A percentile compares a stretch with the other conserved stretches of the same genome.
Evolutionary conservation across 2,329 filamentous ascomycete genomes (phyloP).

Genomic region (Xylaria polymorpha): DNA sequence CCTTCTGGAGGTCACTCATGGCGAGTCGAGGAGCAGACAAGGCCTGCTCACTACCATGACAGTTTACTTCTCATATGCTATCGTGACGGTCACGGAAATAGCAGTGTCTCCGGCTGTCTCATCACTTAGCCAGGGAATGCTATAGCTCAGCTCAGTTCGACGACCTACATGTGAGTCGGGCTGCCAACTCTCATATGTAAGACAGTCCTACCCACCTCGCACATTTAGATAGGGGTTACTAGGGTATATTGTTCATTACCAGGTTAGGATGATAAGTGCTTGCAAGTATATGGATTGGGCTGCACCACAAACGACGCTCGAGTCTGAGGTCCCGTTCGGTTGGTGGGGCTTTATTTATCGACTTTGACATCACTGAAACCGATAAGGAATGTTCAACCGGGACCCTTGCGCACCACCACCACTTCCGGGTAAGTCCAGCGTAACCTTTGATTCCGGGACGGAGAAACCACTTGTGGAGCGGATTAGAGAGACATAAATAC

Average conservation of each 20-base stretch:
- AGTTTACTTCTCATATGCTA: conserved; percentile 26
- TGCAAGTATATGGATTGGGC: not conserved
- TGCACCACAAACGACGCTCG: conserved; percentile 11
- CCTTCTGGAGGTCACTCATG: conserved; percentile 86
- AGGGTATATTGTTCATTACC: not conserved
- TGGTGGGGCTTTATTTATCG: conserved; percentile 29
- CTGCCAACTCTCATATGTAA: conserved; percentile 22
- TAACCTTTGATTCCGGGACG: not conserved
- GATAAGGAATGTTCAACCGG: conserved; percentile 24
- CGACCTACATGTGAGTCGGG: conserved; percentile 14
- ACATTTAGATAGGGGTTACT: conserved; percentile 3
- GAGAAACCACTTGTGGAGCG: not conserved
- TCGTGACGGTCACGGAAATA: conserved; percentile 5
- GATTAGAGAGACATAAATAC: not conserved
- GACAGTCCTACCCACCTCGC: not conserved
- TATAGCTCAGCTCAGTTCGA: not conserved
- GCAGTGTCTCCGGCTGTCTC: conserved; percentile 17
- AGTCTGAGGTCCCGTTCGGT: conserved; percentile 23
- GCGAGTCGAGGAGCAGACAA: conserved; percentile 38
- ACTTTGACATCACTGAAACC: conserved; percentile 31
- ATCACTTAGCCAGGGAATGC: conserved; percentile 15
- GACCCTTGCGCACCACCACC: conserved; percentile 5
- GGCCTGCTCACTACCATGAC: conserved; percentile 30
- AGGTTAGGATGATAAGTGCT: not conserved
- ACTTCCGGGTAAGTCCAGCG: conserved; percentile 6